phyloP scores from a whole-genome alignment of 108 stramenopile species.

The Mediolabrus comicus region DNA sequence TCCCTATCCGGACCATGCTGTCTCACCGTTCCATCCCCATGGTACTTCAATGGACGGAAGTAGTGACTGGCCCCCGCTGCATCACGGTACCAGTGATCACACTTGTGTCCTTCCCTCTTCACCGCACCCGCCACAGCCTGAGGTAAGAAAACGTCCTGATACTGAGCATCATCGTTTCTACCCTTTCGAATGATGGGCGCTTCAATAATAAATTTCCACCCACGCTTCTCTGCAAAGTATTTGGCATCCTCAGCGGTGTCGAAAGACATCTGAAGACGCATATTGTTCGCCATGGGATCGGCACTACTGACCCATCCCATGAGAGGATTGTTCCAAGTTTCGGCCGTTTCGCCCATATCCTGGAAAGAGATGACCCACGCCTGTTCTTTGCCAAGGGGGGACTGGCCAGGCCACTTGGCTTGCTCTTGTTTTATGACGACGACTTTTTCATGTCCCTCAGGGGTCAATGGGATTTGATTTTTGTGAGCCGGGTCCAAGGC shows the following conservation, averaged over 20 bases:
- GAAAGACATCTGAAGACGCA: conserved; percentile 72
- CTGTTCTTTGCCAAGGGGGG: conserved; percentile 55
- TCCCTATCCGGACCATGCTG: conserved; percentile 81
- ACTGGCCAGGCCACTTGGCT: conserved; percentile 55
- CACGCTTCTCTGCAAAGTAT: conserved; percentile 89
- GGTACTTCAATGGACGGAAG: conserved; percentile 85
- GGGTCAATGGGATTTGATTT: conserved; percentile 38
- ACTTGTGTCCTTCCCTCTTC: conserved; percentile 64
- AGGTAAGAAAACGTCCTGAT: conserved; percentile 89
- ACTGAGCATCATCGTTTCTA: conserved; percentile 69
- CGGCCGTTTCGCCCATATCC: conserved; percentile 65
- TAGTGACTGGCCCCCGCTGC: conserved; percentile 78
- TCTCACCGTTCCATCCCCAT: conserved; percentile 77
- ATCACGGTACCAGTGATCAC: conserved; percentile 74
- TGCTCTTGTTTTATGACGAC: conserved; percentile 76
- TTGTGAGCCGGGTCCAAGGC: conserved; percentile 75
- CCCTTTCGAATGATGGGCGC: conserved; percentile 66
- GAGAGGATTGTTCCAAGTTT: conserved; percentile 90
- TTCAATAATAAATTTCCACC: conserved; percentile 88
- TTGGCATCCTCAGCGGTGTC: conserved; percentile 87
- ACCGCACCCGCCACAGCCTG: conserved; percentile 63
- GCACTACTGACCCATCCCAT: conserved; percentile 95
- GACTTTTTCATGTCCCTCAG: conserved; percentile 65
- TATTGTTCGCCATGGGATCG: conserved; percentile 88
- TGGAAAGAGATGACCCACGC: conserved; percentile 81